Evolutionary conservation across 495 filamentous ascomycete genomes (phyloP).

Genomic region (Hypoxylon perforatum): DNA sequence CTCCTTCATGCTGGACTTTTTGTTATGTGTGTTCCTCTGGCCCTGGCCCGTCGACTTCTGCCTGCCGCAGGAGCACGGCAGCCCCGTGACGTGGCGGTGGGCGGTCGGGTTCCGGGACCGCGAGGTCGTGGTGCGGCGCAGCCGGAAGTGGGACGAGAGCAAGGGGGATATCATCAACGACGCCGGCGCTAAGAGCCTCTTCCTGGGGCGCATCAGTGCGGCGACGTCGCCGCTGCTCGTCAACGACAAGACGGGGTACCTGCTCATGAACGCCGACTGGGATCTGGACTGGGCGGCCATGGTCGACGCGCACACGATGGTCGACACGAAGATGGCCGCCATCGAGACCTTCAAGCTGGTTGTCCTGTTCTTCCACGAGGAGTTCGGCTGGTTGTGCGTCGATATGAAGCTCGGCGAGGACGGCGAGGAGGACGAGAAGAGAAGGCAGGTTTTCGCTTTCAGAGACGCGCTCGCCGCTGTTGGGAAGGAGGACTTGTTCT

Average conservation of each 20-base stretch:
- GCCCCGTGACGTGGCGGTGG: slow-evolving; percentile 75
- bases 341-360: slow-evolving; percentile 70
- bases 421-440: slow-evolving; percentile 61
- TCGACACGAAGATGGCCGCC: slow-evolving; percentile 67
- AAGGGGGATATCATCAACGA: slow-evolving; percentile 54
- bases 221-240: slow-evolving; percentile 73
- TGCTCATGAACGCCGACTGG: slow-evolving; percentile 82
- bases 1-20: slow-evolving; percentile 75
- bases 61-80: slow-evolving; percentile 59
- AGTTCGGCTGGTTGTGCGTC: slow-evolving; percentile 73
- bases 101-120: slow-evolving; percentile 73
- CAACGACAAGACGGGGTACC: slow-evolving; percentile 77
- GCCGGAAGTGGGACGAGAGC: slow-evolving; percentile 67
- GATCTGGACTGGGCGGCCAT: slow-evolving; percentile 83
- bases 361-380: slow-evolving; percentile 72
- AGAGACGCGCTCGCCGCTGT: slow-evolving; percentile 74
- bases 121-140: slow-evolving; percentile 80
- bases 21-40: slow-evolving; percentile 73
- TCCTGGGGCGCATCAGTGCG: slow-evolving; percentile 49
- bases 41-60: slow-evolving; percentile 83
- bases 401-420: slow-evolving; percentile 63
- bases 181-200: slow-evolving; percentile 38
- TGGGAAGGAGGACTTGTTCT: slow-evolving; percentile 87
- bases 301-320: slow-evolving; percentile 71
- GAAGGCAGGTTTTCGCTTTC: slow-evolving; percentile 75